Evolutionary conservation across 2,329 filamentous ascomycete genomes (phyloP).

Genomic region (Rachicladosporium sp.): DNA sequence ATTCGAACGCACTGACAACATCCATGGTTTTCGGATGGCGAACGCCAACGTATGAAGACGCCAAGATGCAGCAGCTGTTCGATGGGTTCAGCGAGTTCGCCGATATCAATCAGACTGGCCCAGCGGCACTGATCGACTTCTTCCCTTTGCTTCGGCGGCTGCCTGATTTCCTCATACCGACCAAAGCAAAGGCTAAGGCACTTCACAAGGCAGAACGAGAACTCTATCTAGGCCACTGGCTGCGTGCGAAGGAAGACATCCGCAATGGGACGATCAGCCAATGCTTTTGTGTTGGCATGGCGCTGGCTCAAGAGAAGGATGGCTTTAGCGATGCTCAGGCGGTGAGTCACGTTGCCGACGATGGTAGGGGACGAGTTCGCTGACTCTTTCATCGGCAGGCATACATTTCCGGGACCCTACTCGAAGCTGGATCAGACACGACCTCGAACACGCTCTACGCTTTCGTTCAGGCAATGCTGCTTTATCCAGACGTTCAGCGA

Average conservation of each 20-base stretch:
- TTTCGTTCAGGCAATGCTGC: conserved; percentile 16
- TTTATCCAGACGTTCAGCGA: conserved; percentile 40
- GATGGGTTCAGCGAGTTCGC: conserved; percentile 30
- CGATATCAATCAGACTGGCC: conserved; percentile 25
- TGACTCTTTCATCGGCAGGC: too few species aligned
- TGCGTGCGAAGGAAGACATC: background rate
- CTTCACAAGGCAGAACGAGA: conserved; percentile 2
- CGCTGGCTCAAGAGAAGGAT: conserved; percentile 7
- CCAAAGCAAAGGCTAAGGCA: conserved; percentile 3
- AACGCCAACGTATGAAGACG: conserved; percentile 27
- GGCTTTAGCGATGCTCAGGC: conserved; percentile 7
- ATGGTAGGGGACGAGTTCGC: too few species aligned
- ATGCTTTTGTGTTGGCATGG: conserved; percentile 5
- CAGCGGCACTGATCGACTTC: conserved; percentile 33
- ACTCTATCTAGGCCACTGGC: conserved; percentile 1
- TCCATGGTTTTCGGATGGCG: conserved; percentile 35
- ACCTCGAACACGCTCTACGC: conserved; percentile 20
- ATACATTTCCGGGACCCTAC: conserved; percentile 13
- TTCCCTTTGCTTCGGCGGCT: conserved; percentile 33
- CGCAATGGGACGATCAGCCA: background rate
- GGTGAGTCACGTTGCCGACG: background rate
- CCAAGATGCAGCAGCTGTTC: conserved; percentile 30
- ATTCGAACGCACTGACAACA: conserved; percentile 35
- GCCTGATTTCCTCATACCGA: conserved; percentile 23
- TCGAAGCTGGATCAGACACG: conserved; percentile 31